Conservation (phyloP, 441 rosid genomes). For the Bocquillonia castaneifolia region DNA sequence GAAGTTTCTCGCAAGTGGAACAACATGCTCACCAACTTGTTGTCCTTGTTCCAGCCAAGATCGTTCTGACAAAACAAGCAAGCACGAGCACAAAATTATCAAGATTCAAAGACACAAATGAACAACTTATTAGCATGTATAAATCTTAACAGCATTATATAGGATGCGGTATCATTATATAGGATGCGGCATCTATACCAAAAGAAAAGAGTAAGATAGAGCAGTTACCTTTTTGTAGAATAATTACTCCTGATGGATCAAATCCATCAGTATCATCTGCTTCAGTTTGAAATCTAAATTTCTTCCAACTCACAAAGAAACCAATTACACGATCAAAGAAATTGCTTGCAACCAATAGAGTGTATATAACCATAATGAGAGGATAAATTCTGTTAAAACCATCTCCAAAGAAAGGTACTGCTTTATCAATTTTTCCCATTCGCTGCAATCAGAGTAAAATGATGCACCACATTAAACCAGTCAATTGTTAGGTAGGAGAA, state of each 20-base stretch:
- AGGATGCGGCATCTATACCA: not conserved
- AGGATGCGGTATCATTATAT: too few relatives aligned
- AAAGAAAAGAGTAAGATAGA: not conserved
- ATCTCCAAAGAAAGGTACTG: slow-evolving; percentile 76
- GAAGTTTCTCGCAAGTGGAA: slow-evolving; percentile 88
- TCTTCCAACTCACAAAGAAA: slow-evolving; percentile 96
- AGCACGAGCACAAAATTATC: not conserved
- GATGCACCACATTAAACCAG: slow-evolving; percentile 13
- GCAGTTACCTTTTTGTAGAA: slow-evolving; percentile 72
- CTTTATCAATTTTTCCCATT: slow-evolving; percentile 85
- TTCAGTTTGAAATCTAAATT: slow-evolving; percentile 75
- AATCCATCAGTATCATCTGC: slow-evolving; percentile 83
- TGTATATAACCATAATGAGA: slow-evolving; percentile 92
- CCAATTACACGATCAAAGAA: slow-evolving; percentile 79
- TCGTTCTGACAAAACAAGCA: slow-evolving; percentile 45
- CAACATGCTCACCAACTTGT: slow-evolving; percentile 80
- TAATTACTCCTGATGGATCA: slow-evolving; percentile 86
- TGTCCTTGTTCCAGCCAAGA: slow-evolving; percentile 87
- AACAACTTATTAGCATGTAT: not conserved
- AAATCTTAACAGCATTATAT: not conserved
- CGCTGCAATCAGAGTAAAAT: slow-evolving; percentile 50
- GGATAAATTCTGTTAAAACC: slow-evolving; percentile 92
- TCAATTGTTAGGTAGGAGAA: slow-evolving; percentile 14
- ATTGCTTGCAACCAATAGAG: slow-evolving; percentile 87
- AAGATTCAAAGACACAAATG: not conserved